phyloP scores from a whole-genome alignment of 2,329 filamentous ascomycete species.

The Calonectria henricotiae region DNA sequence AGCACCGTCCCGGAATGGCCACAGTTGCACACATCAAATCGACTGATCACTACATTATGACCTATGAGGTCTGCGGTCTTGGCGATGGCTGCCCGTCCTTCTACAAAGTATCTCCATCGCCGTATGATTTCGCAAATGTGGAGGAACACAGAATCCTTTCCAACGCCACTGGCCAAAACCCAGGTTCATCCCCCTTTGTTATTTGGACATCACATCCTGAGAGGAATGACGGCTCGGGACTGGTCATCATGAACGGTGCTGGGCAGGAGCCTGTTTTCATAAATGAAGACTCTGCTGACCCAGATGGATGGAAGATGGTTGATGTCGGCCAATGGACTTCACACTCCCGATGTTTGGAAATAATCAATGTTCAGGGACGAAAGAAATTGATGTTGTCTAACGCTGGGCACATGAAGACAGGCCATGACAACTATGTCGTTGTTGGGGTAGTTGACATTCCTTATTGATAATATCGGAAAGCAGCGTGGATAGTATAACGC shows the following conservation, averaged over 20 bases:
- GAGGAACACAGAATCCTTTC: constrained; percentile 3
- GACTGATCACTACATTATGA: constrained; percentile 40
- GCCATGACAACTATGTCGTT: background rate
- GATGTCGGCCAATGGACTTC: constrained; percentile 35
- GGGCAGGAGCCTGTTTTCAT: constrained; percentile 31
- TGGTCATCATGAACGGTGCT: constrained; percentile 30
- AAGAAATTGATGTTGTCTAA: constrained; percentile 16
- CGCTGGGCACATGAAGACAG: background rate
- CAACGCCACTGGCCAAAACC: background rate
- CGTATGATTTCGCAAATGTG: constrained; percentile 28
- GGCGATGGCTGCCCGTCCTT: constrained; percentile 24
- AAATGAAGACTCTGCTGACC: constrained; percentile 33
- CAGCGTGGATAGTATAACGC: too few species aligned
- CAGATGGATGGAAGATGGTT: constrained; percentile 33
- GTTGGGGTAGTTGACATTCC: constrained; percentile 10
- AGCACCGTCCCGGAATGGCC: constrained; percentile 38
- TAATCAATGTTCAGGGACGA: constrained; percentile 25
- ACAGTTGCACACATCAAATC: constrained; percentile 26
- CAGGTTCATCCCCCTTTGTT: constrained; percentile 28
- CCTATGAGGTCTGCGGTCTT: constrained; percentile 34
- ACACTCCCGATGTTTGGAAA: constrained; percentile 29
- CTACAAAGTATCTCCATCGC: constrained; percentile 39
- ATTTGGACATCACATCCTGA: constrained; percentile 25
- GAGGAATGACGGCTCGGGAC: background rate
- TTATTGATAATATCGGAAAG: background rate